A percentile compares a stretch with the other conserved stretches of the same genome.
These are phyloP conservation scores for Candida quercuum DNA, from an alignment of 805 yeast species.

Conservation along the genomic window DNA sequence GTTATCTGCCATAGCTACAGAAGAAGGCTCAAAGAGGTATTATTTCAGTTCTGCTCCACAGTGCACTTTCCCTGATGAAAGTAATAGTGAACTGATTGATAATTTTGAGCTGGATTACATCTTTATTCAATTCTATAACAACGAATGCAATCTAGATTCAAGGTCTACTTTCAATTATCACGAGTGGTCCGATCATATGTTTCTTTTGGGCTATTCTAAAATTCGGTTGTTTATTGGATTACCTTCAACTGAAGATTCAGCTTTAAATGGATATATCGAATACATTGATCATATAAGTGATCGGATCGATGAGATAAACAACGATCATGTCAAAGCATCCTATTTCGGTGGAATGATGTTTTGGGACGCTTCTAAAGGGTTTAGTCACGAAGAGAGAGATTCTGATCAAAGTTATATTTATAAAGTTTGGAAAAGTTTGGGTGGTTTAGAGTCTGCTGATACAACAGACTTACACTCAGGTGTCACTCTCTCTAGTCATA, in stretches of 20 bases:
- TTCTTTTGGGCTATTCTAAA: constrained; percentile 29
- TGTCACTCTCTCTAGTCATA: constrained; percentile 3
- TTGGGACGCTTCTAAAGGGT: constrained; percentile 88
- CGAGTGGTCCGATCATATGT: constrained; percentile 36
- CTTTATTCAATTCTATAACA: constrained; percentile 76
- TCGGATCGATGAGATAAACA: constrained; percentile 21
- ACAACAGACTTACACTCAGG: constrained; percentile 2
- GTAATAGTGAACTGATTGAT: constrained; percentile 41
- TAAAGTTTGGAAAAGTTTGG: constrained; percentile 17
- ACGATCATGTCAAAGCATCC: constrained; percentile 2
- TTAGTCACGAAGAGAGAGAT: constrained; percentile 31
- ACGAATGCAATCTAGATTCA: constrained; percentile 41
- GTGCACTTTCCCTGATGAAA: constrained; percentile 66
- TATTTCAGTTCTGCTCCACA: constrained; percentile 77
- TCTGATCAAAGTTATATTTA: constrained; percentile 23
- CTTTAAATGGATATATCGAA: constrained; percentile 51
- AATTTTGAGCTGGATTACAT: constrained; percentile 56
- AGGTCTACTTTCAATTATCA: constrained; percentile 41
- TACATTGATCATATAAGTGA: constrained; percentile 29
- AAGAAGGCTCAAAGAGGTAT: constrained; percentile 42
- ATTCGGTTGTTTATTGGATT: constrained; percentile 57
- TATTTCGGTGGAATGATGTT: constrained; percentile 81
- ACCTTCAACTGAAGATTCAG: constrained; percentile 50
- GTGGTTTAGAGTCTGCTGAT: constrained; percentile 3
- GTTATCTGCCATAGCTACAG: constrained; percentile 34